These are phyloP conservation scores for Serendipita sp. DNA, from an alignment of 1,284 basidiomycete genomes.

Conservation along the genomic window DNA sequence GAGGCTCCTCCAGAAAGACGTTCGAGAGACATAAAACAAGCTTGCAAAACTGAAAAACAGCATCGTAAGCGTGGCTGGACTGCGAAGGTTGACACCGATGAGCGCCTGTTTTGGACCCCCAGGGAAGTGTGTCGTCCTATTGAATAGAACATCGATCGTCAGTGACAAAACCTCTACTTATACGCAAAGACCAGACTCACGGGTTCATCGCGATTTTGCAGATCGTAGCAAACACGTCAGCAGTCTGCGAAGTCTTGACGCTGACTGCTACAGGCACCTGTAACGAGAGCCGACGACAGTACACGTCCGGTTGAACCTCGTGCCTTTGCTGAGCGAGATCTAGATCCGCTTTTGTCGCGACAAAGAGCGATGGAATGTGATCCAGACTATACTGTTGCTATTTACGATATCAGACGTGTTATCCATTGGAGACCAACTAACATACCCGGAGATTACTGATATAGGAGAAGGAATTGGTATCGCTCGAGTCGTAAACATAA, in stretches of 20 bases:
- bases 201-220: slow-evolving; percentile 75
- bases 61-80: slow-evolving; percentile 55
- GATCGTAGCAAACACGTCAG: slow-evolving; percentile 81
- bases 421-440: slow-evolving; percentile 8
- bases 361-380: slow-evolving; percentile 87
- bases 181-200: slow-evolving; percentile 32
- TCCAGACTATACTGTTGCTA: slow-evolving; percentile 95
- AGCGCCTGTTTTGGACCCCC: slow-evolving; percentile 63
- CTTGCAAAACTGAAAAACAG: slow-evolving; percentile 56
- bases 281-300: slow-evolving; percentile 72
- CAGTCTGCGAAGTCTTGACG: slow-evolving; percentile 69
- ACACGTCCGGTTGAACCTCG: slow-evolving; percentile 96
- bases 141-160: slow-evolving; percentile 14
- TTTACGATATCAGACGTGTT: slow-evolving; percentile 9
- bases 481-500: slow-evolving; percentile 94
- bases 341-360: slow-evolving; percentile 97
- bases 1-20: slow-evolving; percentile 25
- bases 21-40: slow-evolving; percentile 52
- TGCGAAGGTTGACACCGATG: slow-evolving; percentile 47
- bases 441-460: slow-evolving; percentile 87
- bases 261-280: slow-evolving; percentile 86
- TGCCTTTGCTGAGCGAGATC: slow-evolving; percentile 94
- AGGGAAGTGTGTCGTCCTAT: slow-evolving; percentile 46
- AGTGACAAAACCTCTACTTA: background rate
- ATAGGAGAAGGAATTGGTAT: slow-evolving; percentile 98